Base-by-base conservation (phyloP, 352 stramenopile species). In the Elongisporangium anandrum region DNA sequence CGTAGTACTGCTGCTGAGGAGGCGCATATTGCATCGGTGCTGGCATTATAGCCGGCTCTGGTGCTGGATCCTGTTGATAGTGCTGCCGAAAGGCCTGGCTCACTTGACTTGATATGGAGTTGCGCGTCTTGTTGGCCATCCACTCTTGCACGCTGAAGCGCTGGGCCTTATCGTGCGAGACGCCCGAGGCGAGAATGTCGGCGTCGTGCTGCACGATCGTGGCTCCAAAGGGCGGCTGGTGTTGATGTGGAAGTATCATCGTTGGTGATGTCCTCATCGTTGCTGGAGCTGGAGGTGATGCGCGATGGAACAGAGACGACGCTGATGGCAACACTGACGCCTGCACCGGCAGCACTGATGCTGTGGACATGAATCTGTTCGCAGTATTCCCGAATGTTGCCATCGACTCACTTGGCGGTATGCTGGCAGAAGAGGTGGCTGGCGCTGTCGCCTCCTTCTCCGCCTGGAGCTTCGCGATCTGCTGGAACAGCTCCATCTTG, bases 401-500 rank as follows among this genome's bases (percentile, higher is more conserved):
- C 8, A 41, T 50, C 16, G 59, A 49, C 53, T 19, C 22, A 15
- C 61, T 51, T 54, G 61, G 54, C 12, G 51, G 57, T 4, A 21
- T 41, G 23, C 12, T 50, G 8, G 48, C 61, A 22, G 45, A 60
- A 22, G 9, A 50, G 12, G 19, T 52, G 0, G 59, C 39, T 54
- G 61, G 21, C 4, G 53, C 59, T 0, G 64, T 60, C 10, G 34
- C 34, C 34, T 45, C 34, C 13, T 45, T 45, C 4, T 45, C 34
- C 4, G 34, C 34, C 63, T 91, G 82, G 4, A 94, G 81, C 61
- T 79, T 83, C 22, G 85, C 85, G 22, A 94, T 81, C 57, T 90
- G 77, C 64, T 92, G 79, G 67, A 94, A 94, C 52, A 94, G 72
- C 64, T 94, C 77, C 73, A 89, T 88, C 59, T 91, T 92, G 45